phyloP scores from a whole-genome alignment of 73 alveolate species.

The Paraurostyla sp. region DNA sequence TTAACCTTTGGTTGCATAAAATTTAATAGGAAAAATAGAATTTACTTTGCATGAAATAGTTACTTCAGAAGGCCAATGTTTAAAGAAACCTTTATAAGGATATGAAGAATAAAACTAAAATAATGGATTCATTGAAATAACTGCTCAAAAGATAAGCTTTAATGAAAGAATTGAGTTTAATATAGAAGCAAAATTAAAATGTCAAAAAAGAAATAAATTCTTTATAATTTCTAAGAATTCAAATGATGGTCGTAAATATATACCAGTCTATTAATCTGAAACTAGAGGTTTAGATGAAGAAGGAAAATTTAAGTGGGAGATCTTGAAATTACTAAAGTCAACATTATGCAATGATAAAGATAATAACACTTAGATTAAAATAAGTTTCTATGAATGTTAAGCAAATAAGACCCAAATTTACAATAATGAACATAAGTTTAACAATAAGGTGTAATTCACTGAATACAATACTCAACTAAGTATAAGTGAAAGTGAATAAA shows the following conservation, averaged over 20 bases:
- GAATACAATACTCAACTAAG: too few relatives aligned
- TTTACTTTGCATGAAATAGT: slow-evolving; percentile 82
- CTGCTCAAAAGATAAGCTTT: slow-evolving; percentile 22
- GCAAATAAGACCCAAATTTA: too few relatives aligned
- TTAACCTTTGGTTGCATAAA: slow-evolving; percentile 61
- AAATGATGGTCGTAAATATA: too few relatives aligned
- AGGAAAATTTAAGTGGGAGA: not conserved
- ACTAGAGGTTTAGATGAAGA: not conserved
- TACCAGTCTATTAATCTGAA: slow-evolving; percentile 70
- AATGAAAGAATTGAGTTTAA: slow-evolving; percentile 52
- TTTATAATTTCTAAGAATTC: slow-evolving; percentile 23
- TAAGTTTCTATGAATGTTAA: too few relatives aligned
- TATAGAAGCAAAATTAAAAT: slow-evolving; percentile 62
- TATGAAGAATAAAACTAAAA: slow-evolving; percentile 47
- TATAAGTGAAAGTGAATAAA: too few relatives aligned
- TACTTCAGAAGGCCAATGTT: slow-evolving; percentile 66
- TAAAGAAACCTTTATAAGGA: slow-evolving; percentile 66
- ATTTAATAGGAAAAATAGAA: slow-evolving; percentile 80
- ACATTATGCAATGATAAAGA: slow-evolving; percentile 61
- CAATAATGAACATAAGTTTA: too few relatives aligned
- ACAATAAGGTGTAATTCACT: too few relatives aligned
- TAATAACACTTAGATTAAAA: too few relatives aligned
- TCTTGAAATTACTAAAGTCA: not conserved
- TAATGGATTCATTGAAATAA: slow-evolving; percentile 43
- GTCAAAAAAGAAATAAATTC: slow-evolving; percentile 48